Base-by-base conservation (phyloP, 768 basidiomycete genomes). In the Tricholoma terreum region DNA sequence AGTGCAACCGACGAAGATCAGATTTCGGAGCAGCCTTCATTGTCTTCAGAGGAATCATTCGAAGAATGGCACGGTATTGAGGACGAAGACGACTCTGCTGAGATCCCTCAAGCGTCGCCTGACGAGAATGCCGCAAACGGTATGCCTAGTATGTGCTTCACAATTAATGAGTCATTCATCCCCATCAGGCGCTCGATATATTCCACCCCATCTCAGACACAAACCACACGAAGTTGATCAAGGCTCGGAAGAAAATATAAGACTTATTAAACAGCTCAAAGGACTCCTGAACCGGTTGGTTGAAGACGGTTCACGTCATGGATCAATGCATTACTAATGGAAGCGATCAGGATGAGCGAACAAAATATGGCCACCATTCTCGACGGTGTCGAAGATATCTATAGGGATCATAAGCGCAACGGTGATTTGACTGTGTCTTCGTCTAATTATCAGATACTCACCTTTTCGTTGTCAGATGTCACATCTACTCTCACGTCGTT, bases 251-350 rank as follows among this genome's bases (percentile, higher is more conserved):
- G 71, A 71, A 14, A 65, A 74, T 22, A 59, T 77, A 11, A 90
- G 89, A 70, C 77, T 97, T 34, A 82, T 77, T 2, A 80, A 87
- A 48, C 90, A 89, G 63, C 71, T 92, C 27, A 94, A 97, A 73
- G 95, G 94, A 67, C 72, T 94, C 15, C 79, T 97, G 49, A 97
- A 98, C 71, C 82, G 90, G 92, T 91, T 63, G 45, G 77, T 43
- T 5, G 22, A 45, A 45, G 22, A 14, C 22, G 12, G 5, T 9
- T 49, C 30, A 7, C 30, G 2, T 27, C 24, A 22, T 9, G 14
- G n/a, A 49, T 31, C 6, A 49, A 31, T 9, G 30, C 30, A 5
- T 49, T 27, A 10, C 46, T 49, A 27, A 49, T 9, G 15, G 30
- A 27, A 57, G 34, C 30, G n/a, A 42, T 38, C 61, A 94, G 94